Conservation (phyloP, 2,329 filamentous ascomycete species). For the Ceratocystiopsis minuta region DNA sequence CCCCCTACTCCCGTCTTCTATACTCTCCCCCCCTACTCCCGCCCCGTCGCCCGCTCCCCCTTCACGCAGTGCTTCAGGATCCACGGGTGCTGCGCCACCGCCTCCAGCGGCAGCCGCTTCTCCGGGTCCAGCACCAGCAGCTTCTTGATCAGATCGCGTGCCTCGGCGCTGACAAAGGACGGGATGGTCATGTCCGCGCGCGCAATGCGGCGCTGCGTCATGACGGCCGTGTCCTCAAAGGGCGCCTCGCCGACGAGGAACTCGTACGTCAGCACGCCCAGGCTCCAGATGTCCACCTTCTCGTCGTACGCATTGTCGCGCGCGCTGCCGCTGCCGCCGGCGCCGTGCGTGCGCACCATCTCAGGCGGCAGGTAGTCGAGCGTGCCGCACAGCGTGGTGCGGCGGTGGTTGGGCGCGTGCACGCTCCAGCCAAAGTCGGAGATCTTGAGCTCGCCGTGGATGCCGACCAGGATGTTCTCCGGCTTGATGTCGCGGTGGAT, state of each 20-base stretch:
- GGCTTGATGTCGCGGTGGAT: slow-evolving; percentile 97
- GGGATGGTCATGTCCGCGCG: slow-evolving; percentile 86
- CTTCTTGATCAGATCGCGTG: slow-evolving; percentile 78
- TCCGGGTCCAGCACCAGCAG: slow-evolving; percentile 83
- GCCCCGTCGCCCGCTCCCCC: slow-evolving; percentile 33
- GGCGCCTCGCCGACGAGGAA: slow-evolving; percentile 92
- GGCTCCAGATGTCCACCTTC: slow-evolving; percentile 91
- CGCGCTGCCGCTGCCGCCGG: slow-evolving; percentile 10
- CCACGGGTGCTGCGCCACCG: slow-evolving; percentile 84
- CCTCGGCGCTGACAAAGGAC: slow-evolving; percentile 76
- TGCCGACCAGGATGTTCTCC: slow-evolving; percentile 88
- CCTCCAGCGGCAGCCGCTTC: slow-evolving; percentile 77
- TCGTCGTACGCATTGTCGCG: slow-evolving; percentile 82
- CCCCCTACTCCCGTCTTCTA: slow-evolving; percentile 4
- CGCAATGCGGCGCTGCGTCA: slow-evolving; percentile 82
- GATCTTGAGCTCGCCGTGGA: slow-evolving; percentile 96
- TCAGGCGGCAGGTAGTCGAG: slow-evolving; percentile 94
- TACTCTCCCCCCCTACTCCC: slow-evolving; percentile 23
- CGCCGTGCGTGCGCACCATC: slow-evolving; percentile 67
- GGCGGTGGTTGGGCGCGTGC: slow-evolving; percentile 83
- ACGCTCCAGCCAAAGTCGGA: slow-evolving; percentile 98
- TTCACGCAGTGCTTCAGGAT: slow-evolving; percentile 84
- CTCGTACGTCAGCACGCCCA: slow-evolving; percentile 90
- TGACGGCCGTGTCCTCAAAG: slow-evolving; percentile 86
- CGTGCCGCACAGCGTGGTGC: slow-evolving; percentile 92